Percentiles rank a stretch among this genome's conserved stretches.
phyloP scores from a whole-genome alignment of 768 basidiomycete genomes.

The Mrakia blollopis region DNA sequence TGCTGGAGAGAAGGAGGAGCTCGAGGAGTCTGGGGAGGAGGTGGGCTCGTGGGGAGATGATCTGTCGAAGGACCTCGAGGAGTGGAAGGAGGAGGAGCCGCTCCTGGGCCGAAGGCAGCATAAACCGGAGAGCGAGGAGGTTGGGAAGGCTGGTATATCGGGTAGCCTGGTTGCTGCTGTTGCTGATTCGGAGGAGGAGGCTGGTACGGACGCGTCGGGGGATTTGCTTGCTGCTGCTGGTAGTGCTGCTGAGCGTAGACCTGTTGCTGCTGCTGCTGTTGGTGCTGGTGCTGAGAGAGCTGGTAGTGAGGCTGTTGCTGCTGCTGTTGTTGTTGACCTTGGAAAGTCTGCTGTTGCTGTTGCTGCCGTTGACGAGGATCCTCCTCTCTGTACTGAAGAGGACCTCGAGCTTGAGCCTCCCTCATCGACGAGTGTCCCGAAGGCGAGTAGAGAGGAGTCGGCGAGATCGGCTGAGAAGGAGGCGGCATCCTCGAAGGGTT shows the following conservation, averaged over 20 bases:
- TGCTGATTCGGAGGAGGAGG: slow-evolving; percentile 4
- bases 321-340: slow-evolving; percentile 11
- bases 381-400: background rate
- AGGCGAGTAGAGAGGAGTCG: slow-evolving; percentile 2
- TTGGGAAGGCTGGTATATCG: background rate
- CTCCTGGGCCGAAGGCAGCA: background rate
- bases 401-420: background rate
- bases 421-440: background rate
- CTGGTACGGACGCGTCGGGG: background rate
- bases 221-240: background rate
- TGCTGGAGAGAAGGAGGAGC: background rate
- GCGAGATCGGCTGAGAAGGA: background rate
- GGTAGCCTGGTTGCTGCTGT: slow-evolving; percentile 1
- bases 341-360: background rate
- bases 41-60: background rate
- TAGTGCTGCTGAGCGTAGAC: background rate
- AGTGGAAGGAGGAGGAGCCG: background rate
- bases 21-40: slow-evolving; percentile 9
- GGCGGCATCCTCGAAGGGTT: background rate
- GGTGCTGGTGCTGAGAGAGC: background rate
- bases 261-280: background rate
- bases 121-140: background rate
- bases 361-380: slow-evolving; percentile 10
- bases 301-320: slow-evolving; percentile 2
- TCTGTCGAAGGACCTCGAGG: background rate